Conservation (phyloP, 2,329 filamentous ascomycete genomes). For the Colletotrichum lupini region DNA sequence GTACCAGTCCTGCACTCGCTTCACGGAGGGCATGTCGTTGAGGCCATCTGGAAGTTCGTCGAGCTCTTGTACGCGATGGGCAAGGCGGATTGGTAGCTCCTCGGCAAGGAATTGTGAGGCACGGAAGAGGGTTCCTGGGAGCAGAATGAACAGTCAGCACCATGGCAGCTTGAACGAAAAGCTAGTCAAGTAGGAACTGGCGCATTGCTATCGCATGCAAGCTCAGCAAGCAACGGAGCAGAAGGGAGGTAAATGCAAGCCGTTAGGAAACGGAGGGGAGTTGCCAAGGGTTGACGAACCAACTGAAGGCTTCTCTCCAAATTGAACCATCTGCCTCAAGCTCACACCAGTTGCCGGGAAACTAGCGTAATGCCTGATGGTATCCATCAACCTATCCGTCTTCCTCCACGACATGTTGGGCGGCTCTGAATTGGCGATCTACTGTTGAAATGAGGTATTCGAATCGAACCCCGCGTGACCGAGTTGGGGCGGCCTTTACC, state of each 20-base stretch:
- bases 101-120: slow-evolving; percentile 98
- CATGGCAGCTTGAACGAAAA: background rate
- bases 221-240: background rate
- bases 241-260: slow-evolving; percentile 9
- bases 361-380: slow-evolving; percentile 95
- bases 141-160: slow-evolving; percentile 2
- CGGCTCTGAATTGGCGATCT: slow-evolving; percentile 37
- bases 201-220: background rate
- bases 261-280: slow-evolving; percentile 24
- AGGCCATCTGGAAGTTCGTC: slow-evolving; percentile 92
- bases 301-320: slow-evolving; percentile 91
- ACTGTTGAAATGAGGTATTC: slow-evolving; percentile 12
- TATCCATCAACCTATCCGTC: slow-evolving; percentile 91
- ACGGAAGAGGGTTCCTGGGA: slow-evolving; percentile 89
- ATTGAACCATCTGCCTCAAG: slow-evolving; percentile 98
- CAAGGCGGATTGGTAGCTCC: slow-evolving; percentile 95
- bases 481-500: slow-evolving; percentile 35
- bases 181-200: background rate
- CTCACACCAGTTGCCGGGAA: slow-evolving; percentile 98
- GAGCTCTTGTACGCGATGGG: slow-evolving; percentile 95
- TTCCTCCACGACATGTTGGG: slow-evolving; percentile 91
- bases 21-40: slow-evolving; percentile 97
- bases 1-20: slow-evolving; percentile 97
- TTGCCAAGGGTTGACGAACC: slow-evolving; percentile 64
- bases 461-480: slow-evolving; percentile 37